phyloP scores from a whole-genome alignment of 139 green algal genomes.

The Ostreobium quekettii region DNA sequence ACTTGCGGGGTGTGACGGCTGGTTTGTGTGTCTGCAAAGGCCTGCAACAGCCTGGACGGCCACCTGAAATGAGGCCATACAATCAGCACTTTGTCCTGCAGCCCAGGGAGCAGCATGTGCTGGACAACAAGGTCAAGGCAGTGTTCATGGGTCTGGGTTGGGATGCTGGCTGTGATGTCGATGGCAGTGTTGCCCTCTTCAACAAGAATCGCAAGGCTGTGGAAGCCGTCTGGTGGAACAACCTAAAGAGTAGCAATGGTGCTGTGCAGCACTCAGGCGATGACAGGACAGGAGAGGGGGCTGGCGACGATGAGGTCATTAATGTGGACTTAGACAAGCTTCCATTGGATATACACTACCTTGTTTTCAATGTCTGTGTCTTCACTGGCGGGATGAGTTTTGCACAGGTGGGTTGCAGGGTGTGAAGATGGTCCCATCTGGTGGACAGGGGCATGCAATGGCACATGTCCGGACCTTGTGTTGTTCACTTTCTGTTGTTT shows the following conservation, averaged over 20 bases:
- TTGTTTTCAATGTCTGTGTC: conserved; percentile 4
- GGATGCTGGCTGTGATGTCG: conserved; percentile 6
- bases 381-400: conserved; percentile 2
- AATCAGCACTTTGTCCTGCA: no score
- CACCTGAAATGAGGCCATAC: no score
- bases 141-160: conserved; percentile 1
- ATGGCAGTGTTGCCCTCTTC: conserved; percentile 4
- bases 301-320: conserved; percentile 9
- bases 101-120: no score
- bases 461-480: no score
- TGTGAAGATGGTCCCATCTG: no score
- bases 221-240: neutral
- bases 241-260: neutral
- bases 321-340: neutral
- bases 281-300: conserved; percentile 7
- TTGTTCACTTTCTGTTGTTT: no score
- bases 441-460: no score
- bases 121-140: no score
- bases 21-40: no score
- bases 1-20: no score
- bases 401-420: neutral
- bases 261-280: conserved; percentile 1
- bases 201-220: neutral
- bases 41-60: no score
- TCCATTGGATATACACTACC: neutral